Percentiles rank a stretch among this genome's conserved stretches.
These are phyloP conservation scores for Pseudogymnoascus sp. DNA, from an alignment of 2,329 filamentous ascomycete species.

Conservation along the genomic window DNA sequence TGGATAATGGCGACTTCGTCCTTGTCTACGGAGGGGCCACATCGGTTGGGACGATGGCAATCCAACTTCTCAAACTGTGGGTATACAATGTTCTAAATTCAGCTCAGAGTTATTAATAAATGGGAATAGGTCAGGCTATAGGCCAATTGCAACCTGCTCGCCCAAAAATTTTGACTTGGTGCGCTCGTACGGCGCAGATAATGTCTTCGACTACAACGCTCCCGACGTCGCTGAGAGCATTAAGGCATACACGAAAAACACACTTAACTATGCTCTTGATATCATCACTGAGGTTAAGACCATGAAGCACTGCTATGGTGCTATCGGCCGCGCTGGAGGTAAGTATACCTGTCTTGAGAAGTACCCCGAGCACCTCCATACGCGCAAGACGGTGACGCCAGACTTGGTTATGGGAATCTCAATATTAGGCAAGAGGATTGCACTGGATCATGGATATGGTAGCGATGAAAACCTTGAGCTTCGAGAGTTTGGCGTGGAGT, in stretches of 20 bases:
- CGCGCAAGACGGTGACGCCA: constrained; percentile 16
- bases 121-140: neutral
- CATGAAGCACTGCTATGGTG: constrained; percentile 32
- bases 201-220: constrained; percentile 35
- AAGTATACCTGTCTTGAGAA: constrained; percentile 19
- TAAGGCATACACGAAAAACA: constrained; percentile 31
- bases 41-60: constrained; percentile 34
- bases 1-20: constrained; percentile 22
- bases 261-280: constrained; percentile 33
- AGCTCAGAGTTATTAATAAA: neutral
- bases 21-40: constrained; percentile 40
- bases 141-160: constrained; percentile 31
- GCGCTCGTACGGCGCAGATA: constrained; percentile 33
- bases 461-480: constrained; percentile 13
- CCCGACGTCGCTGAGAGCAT: constrained; percentile 31
- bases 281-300: constrained; percentile 29
- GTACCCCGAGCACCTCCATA: constrained; percentile 2
- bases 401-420: constrained; percentile 25
- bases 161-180: constrained; percentile 33
- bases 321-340: constrained; percentile 31
- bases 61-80: constrained; percentile 34
- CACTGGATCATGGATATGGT: constrained; percentile 20
- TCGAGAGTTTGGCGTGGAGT: constrained; percentile 12
- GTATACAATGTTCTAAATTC: constrained; percentile 8
- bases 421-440: constrained; percentile 22